Conservation (phyloP, 345 rosid genomes). For the Bruguiera gymnorhiza region DNA sequence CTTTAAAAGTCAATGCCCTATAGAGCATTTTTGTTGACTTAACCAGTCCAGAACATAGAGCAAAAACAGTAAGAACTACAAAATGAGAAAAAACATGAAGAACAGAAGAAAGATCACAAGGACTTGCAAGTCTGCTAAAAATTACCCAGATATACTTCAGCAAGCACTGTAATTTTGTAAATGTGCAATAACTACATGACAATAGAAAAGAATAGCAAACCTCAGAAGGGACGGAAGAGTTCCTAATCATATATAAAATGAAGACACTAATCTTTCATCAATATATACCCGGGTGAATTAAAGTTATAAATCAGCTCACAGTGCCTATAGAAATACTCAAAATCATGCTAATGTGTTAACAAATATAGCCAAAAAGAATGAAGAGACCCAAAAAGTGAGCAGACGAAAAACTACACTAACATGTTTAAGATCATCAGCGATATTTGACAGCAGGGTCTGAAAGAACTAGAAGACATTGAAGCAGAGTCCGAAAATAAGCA, state of each 20-base stretch:
- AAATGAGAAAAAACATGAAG: background rate
- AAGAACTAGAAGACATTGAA: background rate
- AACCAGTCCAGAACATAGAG: too few species aligned
- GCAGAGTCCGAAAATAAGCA: background rate
- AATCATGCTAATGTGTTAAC: too few species aligned
- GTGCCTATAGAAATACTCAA: background rate
- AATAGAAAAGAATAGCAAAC: slow-evolving; percentile 1
- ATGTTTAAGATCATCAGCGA: background rate
- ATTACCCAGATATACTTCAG: slow-evolving; percentile 75
- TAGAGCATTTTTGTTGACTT: too few species aligned
- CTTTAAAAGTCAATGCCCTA: too few species aligned
- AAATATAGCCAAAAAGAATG: slow-evolving; percentile 28
- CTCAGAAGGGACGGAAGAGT: background rate
- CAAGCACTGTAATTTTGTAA: slow-evolving; percentile 77
- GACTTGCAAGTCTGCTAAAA: slow-evolving; percentile 71
- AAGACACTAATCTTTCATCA: background rate
- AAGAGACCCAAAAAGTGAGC: background rate
- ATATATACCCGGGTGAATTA: background rate
- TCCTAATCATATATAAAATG: background rate
- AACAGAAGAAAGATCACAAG: background rate
- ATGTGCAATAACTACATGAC: slow-evolving; percentile 62
- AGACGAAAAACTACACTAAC: background rate
- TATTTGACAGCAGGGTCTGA: background rate
- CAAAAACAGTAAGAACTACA: background rate
- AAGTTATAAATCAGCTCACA: background rate